Conservation (phyloP, 768 basidiomycete species). For the Naematelia aurantialba region DNA sequence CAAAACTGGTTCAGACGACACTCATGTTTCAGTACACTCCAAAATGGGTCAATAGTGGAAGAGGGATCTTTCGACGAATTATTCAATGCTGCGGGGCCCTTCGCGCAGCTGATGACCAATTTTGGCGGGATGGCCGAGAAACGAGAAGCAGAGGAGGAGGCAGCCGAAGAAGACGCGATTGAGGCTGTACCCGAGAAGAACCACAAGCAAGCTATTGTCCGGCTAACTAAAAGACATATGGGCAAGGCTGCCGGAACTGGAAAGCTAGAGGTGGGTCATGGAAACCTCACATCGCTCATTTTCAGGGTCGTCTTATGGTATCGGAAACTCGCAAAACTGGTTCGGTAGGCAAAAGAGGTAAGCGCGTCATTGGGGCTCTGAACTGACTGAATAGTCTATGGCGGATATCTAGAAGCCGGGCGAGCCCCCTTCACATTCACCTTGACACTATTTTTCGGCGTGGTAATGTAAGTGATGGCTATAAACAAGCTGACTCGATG, state of each 20-base stretch:
- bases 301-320: constrained; percentile 60
- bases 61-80: constrained; percentile 59
- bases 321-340: constrained; percentile 65
- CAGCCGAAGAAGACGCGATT: constrained; percentile 15
- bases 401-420: constrained; percentile 60
- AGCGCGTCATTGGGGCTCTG: constrained; percentile 5
- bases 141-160: constrained; percentile 32
- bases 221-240: constrained; percentile 47
- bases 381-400: constrained; percentile 56
- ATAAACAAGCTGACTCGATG: not conserved
- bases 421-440: constrained; percentile 57
- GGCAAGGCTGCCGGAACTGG: constrained; percentile 58
- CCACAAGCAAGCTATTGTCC: constrained; percentile 25
- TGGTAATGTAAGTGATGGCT: constrained; percentile 59
- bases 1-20: not conserved
- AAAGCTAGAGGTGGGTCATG: constrained; percentile 57
- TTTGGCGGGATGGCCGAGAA: constrained; percentile 57
- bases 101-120: constrained; percentile 60
- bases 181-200: constrained; percentile 44
- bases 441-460: constrained; percentile 55
- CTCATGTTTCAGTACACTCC: constrained; percentile 46
- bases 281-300: too few relatives aligned
- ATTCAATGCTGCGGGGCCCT: constrained; percentile 56
- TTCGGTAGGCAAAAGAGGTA: constrained; percentile 51
- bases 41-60: constrained; percentile 55